A percentile compares a stretch with the other conserved stretches of the same genome.
phyloP scores from a whole-genome alignment of 2,329 filamentous ascomycete species.

The Exophiala sp. region DNA sequence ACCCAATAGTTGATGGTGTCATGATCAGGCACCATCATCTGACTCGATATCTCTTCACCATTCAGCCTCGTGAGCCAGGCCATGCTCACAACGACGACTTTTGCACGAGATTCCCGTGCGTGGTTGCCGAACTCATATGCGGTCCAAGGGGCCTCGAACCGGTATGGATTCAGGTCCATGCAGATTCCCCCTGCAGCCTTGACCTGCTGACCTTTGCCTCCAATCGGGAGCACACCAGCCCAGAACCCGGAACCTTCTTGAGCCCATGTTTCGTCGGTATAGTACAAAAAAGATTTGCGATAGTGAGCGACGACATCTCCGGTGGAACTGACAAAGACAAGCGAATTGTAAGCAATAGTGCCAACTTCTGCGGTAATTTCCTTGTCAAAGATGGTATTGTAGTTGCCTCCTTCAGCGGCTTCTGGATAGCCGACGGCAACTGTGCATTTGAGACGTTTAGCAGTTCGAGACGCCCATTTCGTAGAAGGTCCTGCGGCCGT shows the following conservation, averaged over 20 bases:
- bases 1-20: conserved; percentile 64
- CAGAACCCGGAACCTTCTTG: conserved; percentile 44
- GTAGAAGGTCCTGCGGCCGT: conserved; percentile 54
- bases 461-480: conserved; percentile 56
- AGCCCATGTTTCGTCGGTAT: conserved; percentile 65
- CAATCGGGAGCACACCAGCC: conserved; percentile 31
- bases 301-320: conserved; percentile 58
- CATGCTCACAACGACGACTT: conserved; percentile 59
- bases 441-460: conserved; percentile 53
- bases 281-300: conserved; percentile 64
- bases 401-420: conserved; percentile 31
- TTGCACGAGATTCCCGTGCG: conserved; percentile 47
- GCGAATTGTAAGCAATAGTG: conserved; percentile 52
- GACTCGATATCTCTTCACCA: conserved; percentile 45
- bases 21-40: conserved; percentile 50
- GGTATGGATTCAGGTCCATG: conserved; percentile 61
- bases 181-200: conserved; percentile 49
- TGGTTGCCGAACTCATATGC: conserved; percentile 60
- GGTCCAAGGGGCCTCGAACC: conserved; percentile 56
- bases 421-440: conserved; percentile 66
- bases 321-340: conserved; percentile 54
- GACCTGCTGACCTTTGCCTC: conserved; percentile 29
- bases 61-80: conserved; percentile 58
- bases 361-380: conserved; percentile 19
- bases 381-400: conserved; percentile 25